phyloP scores from a whole-genome alignment of 768 basidiomycete genomes.

The Auricularia sp. region DNA sequence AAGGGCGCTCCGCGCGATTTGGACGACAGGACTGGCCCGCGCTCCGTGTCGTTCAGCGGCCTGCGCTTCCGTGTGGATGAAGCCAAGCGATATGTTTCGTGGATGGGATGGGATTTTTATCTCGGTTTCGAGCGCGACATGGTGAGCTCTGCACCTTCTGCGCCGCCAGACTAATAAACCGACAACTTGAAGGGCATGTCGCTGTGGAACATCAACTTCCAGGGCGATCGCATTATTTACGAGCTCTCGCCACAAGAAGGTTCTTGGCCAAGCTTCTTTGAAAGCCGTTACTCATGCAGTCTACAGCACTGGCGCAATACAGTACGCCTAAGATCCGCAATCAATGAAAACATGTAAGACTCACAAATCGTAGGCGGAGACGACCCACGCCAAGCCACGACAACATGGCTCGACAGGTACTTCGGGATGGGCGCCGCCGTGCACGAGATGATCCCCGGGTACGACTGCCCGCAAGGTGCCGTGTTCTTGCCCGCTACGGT shows the following conservation, averaged over 20 bases:
- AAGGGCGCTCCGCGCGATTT: conserved; percentile 36
- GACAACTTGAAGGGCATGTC: conserved; percentile 25
- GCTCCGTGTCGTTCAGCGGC: conserved; percentile 51
- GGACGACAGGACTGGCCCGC: conserved; percentile 56
- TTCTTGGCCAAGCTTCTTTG: background rate
- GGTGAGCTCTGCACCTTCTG: conserved; percentile 20
- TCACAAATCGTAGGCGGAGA: conserved; percentile 34
- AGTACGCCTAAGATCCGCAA: conserved; percentile 22
- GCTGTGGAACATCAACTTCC: conserved; percentile 51
- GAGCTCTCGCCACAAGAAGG: conserved; percentile 52
- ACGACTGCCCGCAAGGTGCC: conserved; percentile 58
- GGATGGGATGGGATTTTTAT: conserved; percentile 60
- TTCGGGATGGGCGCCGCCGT: conserved; percentile 29
- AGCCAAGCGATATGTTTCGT: conserved; percentile 44
- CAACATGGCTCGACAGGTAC: conserved; percentile 46
- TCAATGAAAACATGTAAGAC: background rate
- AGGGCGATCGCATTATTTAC: conserved; percentile 51
- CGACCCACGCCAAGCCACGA: conserved; percentile 51
- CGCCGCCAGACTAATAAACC: conserved; percentile 11
- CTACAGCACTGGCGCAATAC: conserved; percentile 44
- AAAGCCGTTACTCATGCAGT: background rate
- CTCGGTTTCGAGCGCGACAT: conserved; percentile 58
- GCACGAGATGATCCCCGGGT: conserved; percentile 55
- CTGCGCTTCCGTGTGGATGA: conserved; percentile 47
- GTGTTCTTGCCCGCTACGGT: conserved; percentile 51